Percentiles rank a stretch among this genome's conserved stretches.
These are phyloP conservation scores for Penicillium verrucosum DNA, from an alignment of 2,329 filamentous ascomycete species.

Conservation along the genomic window DNA sequence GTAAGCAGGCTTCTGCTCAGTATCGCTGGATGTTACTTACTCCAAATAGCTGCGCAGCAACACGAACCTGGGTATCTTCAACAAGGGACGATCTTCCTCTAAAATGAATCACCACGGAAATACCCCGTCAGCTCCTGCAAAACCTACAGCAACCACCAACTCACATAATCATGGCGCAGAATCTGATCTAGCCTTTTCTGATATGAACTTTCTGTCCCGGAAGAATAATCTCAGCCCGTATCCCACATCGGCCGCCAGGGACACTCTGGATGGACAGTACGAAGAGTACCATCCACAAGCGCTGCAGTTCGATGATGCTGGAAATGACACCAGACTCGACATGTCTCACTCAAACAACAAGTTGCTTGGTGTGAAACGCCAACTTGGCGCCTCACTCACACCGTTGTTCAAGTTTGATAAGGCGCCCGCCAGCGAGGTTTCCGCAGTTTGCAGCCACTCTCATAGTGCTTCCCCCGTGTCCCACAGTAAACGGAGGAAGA, in stretches of 20 bases:
- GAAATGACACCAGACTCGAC: not conserved
- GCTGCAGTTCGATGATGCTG: not conserved
- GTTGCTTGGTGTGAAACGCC: not conserved
- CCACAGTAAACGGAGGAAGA: not conserved
- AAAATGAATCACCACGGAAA: slow-evolving; percentile 23
- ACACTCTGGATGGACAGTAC: not conserved
- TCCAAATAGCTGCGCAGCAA: slow-evolving; percentile 23
- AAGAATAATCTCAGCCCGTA: not conserved
- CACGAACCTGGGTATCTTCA: slow-evolving; percentile 33
- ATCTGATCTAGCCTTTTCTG: slow-evolving; percentile 23
- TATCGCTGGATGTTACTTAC: slow-evolving; percentile 1
- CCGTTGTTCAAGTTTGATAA: not conserved
- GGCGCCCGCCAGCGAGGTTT: not conserved
- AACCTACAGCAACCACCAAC: not conserved
- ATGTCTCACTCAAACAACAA: not conserved
- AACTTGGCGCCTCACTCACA: not conserved
- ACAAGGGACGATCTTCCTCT: slow-evolving; percentile 35
- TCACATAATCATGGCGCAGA: slow-evolving; percentile 1
- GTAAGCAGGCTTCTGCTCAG: slow-evolving; percentile 34
- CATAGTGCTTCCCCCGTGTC: not conserved
- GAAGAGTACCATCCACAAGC: not conserved
- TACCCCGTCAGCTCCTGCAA: slow-evolving; percentile 4
- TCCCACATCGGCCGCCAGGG: not conserved
- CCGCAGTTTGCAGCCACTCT: no score
- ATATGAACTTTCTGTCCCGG: slow-evolving; percentile 21